Percentiles rank a stretch among this genome's conserved stretches.
Evolutionary conservation across 1,284 basidiomycete genomes (phyloP).

Genomic region (Tilletia walkeri): DNA sequence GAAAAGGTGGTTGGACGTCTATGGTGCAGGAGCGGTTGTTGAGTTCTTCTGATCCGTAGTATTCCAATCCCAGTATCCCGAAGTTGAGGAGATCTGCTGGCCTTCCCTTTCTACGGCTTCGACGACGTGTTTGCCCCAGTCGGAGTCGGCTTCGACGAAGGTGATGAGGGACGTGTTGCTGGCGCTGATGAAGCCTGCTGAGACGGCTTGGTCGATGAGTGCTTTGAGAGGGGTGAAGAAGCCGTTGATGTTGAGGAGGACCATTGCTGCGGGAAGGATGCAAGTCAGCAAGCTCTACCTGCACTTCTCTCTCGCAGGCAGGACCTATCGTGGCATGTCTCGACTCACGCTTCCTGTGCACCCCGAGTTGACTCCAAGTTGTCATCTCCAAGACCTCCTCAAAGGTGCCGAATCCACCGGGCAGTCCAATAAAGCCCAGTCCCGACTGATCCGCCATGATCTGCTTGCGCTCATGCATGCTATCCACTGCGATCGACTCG

Average conservation of each 20-base stretch:
- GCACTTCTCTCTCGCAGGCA: background rate
- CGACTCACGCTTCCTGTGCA: conserved; percentile 69
- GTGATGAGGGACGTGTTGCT: conserved; percentile 34
- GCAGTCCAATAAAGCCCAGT: conserved; percentile 77
- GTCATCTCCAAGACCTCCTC: conserved; percentile 86
- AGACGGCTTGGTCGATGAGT: conserved; percentile 68
- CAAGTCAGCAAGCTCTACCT: background rate
- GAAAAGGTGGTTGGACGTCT: no score
- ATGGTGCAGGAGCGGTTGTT: no score
- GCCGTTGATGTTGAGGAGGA: conserved; percentile 75
- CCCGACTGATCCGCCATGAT: conserved; percentile 75
- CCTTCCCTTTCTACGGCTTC: conserved; percentile 36
- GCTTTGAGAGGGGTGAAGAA: conserved; percentile 77
- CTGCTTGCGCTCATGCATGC: conserved; percentile 88
- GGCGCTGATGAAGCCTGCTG: conserved; percentile 66
- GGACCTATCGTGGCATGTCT: background rate
- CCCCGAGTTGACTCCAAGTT: conserved; percentile 86
- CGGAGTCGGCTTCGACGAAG: conserved; percentile 66
- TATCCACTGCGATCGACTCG: conserved; percentile 61
- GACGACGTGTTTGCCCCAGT: conserved; percentile 56
- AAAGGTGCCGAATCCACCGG: conserved; percentile 87
- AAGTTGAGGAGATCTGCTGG: conserved; percentile 24
- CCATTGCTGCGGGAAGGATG: conserved; percentile 62
- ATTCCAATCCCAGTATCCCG: conserved; percentile 47
- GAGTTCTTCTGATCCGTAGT: background rate